These are phyloP conservation scores for Sesbania bispinosa DNA, from an alignment of 306 rosid species.

Conservation along the genomic window DNA sequence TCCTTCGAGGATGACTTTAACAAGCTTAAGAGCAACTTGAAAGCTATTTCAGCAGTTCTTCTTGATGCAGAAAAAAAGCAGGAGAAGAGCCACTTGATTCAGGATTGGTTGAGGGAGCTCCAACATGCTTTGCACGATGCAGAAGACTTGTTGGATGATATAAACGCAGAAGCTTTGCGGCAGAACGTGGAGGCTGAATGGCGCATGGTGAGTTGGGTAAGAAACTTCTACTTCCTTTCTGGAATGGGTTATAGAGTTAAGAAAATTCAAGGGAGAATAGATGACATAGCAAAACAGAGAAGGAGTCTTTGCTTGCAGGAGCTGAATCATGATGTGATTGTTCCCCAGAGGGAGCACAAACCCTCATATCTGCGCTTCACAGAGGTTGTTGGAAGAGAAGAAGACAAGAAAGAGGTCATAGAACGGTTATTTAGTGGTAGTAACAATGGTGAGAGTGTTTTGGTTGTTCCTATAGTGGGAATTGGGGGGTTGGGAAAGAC, in stretches of 20 bases:
- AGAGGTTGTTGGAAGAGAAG: conserved; percentile 18
- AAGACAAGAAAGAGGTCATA: neutral
- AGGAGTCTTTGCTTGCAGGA: neutral
- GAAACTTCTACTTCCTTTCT: conserved; percentile 7
- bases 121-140: conserved; percentile 16
- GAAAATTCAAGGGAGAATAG: neutral
- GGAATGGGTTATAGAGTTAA: conserved; percentile 16
- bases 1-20: conserved; percentile 9
- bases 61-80: conserved; percentile 26
- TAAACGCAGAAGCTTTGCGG: conserved; percentile 12
- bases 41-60: conserved; percentile 13
- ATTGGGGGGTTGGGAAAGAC: conserved; percentile 35
- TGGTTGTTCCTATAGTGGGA: conserved; percentile 21
- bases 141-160: conserved; percentile 31
- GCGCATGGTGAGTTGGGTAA: neutral
- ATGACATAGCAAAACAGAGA: neutral
- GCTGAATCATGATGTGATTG: neutral
- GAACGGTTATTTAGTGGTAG: neutral
- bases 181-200: neutral
- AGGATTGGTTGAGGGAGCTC: conserved; percentile 26
- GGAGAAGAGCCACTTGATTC: neutral
- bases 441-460: conserved; percentile 2
- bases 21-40: neutral
- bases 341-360: too few species aligned
- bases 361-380: too few species aligned